A percentile compares a stretch with the other conserved stretches of the same genome.
phyloP scores from a whole-genome alignment of 1,139 yeast genomes.

The Kodamaea plutei region DNA sequence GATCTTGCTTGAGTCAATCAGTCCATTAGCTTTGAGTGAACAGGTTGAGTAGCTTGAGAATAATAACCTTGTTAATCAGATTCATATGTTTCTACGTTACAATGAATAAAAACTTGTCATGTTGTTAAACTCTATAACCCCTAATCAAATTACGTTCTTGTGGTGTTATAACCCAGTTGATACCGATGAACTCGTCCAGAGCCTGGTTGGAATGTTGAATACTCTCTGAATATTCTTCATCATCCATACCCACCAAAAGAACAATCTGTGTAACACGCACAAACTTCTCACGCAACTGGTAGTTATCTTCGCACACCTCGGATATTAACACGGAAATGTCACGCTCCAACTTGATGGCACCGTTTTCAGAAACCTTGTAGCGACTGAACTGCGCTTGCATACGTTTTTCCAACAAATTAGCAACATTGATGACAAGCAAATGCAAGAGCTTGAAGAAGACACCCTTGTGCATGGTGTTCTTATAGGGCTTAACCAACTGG shows the following conservation, averaged over 20 bases:
- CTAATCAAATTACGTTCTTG: conserved; percentile 64
- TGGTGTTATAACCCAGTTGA: conserved; percentile 79
- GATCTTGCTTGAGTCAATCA: too few species aligned
- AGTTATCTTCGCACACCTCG: conserved; percentile 58
- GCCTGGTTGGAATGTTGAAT: conserved; percentile 19
- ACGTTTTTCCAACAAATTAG: conserved; percentile 57
- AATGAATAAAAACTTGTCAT: too few species aligned
- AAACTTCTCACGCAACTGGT: conserved; percentile 72
- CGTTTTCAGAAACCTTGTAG: conserved; percentile 66
- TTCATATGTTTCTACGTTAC: too few species aligned
- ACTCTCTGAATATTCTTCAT: conserved; percentile 57
- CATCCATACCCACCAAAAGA: conserved; percentile 78
- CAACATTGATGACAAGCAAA: conserved; percentile 50
- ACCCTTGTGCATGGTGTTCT: conserved; percentile 51
- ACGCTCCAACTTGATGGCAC: conserved; percentile 79
- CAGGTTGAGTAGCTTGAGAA: too few species aligned
- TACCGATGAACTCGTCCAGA: conserved; percentile 34
- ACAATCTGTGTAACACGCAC: conserved; percentile 80
- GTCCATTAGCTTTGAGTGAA: too few species aligned
- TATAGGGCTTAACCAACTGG: conserved; percentile 59
- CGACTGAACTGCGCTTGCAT: conserved; percentile 61
- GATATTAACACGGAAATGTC: conserved; percentile 73
- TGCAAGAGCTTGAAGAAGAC: conserved; percentile 46
- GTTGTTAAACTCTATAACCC: conserved; percentile 35
- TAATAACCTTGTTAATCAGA: too few species aligned